These are phyloP conservation scores for Alternaria burnsii DNA, from an alignment of 2,329 filamentous ascomycete genomes.

Conservation along the genomic window DNA sequence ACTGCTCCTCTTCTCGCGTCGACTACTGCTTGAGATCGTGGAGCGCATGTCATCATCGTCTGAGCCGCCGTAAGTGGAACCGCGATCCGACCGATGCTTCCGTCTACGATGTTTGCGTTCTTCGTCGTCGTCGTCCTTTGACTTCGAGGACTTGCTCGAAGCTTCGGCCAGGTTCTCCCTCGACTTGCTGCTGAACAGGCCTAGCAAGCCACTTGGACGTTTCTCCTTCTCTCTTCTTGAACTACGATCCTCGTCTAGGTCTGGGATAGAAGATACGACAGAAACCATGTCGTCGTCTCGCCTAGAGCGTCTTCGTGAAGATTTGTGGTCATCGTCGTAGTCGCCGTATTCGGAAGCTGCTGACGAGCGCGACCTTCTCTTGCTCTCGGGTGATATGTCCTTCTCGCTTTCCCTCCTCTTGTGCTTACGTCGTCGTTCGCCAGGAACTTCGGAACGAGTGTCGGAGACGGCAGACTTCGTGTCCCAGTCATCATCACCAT, in stretches of 20 bases:
- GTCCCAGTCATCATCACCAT: slow-evolving; percentile 52
- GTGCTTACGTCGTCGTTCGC: slow-evolving; percentile 47
- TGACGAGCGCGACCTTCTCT: slow-evolving; percentile 37
- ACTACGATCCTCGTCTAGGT: slow-evolving; percentile 51
- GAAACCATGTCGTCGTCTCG: slow-evolving; percentile 56
- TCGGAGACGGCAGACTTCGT: slow-evolving; percentile 51
- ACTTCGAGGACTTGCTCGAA: slow-evolving; percentile 46
- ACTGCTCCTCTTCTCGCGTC: slow-evolving; percentile 54
- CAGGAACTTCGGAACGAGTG: slow-evolving; percentile 46
- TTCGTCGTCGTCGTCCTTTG: slow-evolving; percentile 48
- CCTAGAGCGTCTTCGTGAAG: slow-evolving; percentile 52
- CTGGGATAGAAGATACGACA: slow-evolving; percentile 51
- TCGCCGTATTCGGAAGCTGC: slow-evolving; percentile 54
- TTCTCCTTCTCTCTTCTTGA: slow-evolving; percentile 52
- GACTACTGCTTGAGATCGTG: slow-evolving; percentile 45
- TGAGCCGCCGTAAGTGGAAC: slow-evolving; percentile 50
- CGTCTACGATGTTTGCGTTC: slow-evolving; percentile 57
- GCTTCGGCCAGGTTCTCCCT: slow-evolving; percentile 47
- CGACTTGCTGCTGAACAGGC: slow-evolving; percentile 58
- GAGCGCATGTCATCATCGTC: slow-evolving; percentile 51
- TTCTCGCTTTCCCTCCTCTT: slow-evolving; percentile 43
- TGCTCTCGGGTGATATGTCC: slow-evolving; percentile 41
- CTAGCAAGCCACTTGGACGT: slow-evolving; percentile 57
- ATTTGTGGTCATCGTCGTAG: slow-evolving; percentile 50
- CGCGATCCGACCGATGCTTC: slow-evolving; percentile 52